These are phyloP conservation scores for Microdochium bolleyi DNA, from an alignment of 2,329 filamentous ascomycete species.

Conservation along the genomic window DNA sequence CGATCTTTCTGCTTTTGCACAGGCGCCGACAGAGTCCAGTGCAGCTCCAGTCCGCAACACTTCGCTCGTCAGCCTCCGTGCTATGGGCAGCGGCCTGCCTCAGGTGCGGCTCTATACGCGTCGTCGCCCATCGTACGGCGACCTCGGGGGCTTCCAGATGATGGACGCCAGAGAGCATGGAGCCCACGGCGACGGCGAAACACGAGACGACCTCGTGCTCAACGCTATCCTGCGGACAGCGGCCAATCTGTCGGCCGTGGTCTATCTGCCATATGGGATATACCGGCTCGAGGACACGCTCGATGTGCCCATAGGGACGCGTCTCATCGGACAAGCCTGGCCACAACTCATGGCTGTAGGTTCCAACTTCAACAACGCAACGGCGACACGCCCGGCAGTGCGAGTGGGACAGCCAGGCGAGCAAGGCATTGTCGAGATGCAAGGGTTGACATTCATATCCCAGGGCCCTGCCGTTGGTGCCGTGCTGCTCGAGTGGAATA, in stretches of 20 bases:
- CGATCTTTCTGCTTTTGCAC: neutral
- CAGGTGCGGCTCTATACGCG: neutral
- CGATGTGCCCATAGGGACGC: conserved; percentile 36
- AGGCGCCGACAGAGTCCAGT: neutral
- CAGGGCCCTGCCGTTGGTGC: conserved; percentile 31
- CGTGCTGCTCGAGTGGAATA: conserved; percentile 39
- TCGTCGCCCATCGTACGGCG: neutral
- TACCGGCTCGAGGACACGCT: conserved; percentile 38
- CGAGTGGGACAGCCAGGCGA: conserved; percentile 40
- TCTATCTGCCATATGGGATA: conserved; percentile 33
- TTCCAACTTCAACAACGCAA: conserved; percentile 30
- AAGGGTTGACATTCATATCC: conserved; percentile 44
- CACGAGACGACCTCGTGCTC: conserved; percentile 22
- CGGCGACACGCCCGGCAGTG: conserved; percentile 6
- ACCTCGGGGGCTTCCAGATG: neutral
- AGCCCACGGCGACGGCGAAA: conserved; percentile 25
- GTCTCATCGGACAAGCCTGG: conserved; percentile 48
- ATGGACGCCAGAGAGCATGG: neutral
- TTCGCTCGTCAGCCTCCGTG: neutral
- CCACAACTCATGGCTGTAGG: conserved; percentile 41
- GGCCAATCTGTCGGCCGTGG: conserved; percentile 20
- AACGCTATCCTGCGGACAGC: conserved; percentile 20
- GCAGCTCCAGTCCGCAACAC: neutral
- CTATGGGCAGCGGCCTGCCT: neutral
- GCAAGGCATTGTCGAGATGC: conserved; percentile 39